Evolutionary conservation across 2,329 filamentous ascomycete genomes (phyloP).

Genomic region (Curvularia spicifera): DNA sequence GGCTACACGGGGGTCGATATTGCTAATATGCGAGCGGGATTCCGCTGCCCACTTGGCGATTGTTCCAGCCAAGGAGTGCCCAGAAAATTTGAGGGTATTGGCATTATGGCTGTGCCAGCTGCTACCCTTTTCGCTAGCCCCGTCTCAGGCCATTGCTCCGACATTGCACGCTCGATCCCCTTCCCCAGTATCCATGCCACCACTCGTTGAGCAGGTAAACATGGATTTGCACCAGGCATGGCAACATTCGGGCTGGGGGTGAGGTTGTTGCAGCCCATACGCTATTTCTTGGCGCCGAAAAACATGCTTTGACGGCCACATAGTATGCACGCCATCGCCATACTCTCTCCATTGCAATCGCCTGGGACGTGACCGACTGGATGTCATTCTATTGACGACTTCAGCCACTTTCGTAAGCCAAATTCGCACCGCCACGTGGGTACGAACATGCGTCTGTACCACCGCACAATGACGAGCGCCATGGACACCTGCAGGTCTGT

Average conservation of each 20-base stretch:
- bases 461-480: conserved; percentile 7
- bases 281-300: neutral
- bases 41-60: conserved; percentile 7
- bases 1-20: neutral
- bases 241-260: neutral
- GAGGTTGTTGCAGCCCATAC: neutral
- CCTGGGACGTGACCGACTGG: neutral
- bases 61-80: conserved; percentile 8
- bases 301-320: neutral
- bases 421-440: conserved; percentile 3
- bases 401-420: conserved; percentile 2
- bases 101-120: conserved; percentile 10
- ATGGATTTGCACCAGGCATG: too few relatives aligned
- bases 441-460: neutral
- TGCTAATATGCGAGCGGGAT: conserved; percentile 9
- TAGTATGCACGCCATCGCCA: neutral
- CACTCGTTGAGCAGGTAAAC: neutral
- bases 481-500: conserved; percentile 4
- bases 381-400: neutral
- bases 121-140: conserved; percentile 1
- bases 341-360: neutral
- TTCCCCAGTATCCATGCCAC: neutral
- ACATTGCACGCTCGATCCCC: neutral
- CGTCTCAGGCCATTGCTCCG: conserved; percentile 2
- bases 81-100: conserved; percentile 7